Percentiles rank a stretch among this genome's conserved stretches.
Conservation (phyloP, 2,329 filamentous ascomycete genomes). For the Pseudocercospora fijiensis region DNA sequence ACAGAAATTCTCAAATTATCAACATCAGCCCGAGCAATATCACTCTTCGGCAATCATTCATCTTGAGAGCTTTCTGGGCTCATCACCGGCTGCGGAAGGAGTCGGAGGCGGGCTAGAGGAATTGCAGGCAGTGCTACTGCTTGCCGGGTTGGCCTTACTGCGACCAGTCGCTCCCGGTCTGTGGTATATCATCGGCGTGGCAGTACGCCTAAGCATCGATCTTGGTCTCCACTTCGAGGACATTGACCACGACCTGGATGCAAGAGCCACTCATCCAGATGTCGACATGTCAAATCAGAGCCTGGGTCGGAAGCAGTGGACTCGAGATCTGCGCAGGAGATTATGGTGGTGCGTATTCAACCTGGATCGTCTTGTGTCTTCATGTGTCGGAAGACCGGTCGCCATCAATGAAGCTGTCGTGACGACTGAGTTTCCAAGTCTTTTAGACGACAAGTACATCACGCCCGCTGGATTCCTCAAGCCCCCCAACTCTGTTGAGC, state of each 20-base stretch:
- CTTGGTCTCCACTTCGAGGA: constrained; percentile 92
- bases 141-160: constrained; percentile 88
- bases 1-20: constrained; percentile 53
- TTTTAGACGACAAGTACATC: constrained; percentile 85
- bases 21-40: constrained; percentile 84
- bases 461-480: constrained; percentile 72
- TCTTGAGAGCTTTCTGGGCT: constrained; percentile 77
- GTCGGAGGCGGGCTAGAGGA: constrained; percentile 90
- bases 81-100: constrained; percentile 61
- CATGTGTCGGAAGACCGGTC: constrained; percentile 88
- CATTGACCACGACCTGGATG: constrained; percentile 58
- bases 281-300: constrained; percentile 17
- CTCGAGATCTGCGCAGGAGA: constrained; percentile 78
- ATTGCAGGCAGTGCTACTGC: constrained; percentile 83
- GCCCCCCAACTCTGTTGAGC: constrained; percentile 51
- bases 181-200: constrained; percentile 97
- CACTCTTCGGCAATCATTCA: constrained; percentile 93
- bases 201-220: constrained; percentile 84
- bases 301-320: constrained; percentile 71
- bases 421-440: constrained; percentile 88
- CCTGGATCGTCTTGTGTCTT: constrained; percentile 87
- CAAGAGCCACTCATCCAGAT: constrained; percentile 22
- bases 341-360: constrained; percentile 97
- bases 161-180: constrained; percentile 88
- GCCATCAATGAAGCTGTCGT: constrained; percentile 95